These are phyloP conservation scores for Zalerion maritima DNA, from an alignment of 495 filamentous ascomycete species.

Conservation along the genomic window DNA sequence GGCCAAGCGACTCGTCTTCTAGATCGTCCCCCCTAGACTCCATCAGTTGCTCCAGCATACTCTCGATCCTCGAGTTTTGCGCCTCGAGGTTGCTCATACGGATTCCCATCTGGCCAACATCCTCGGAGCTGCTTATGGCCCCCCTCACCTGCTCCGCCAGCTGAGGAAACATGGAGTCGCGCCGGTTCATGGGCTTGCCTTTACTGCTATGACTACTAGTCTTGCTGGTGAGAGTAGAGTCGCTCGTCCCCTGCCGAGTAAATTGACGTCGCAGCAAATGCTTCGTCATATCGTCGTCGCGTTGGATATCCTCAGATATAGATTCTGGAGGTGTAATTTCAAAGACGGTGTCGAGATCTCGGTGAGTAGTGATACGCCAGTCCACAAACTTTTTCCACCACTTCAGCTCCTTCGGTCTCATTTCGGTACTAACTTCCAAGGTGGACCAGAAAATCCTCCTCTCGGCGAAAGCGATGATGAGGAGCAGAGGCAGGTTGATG, in stretches of 20 bases:
- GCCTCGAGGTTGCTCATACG: slow-evolving; percentile 25
- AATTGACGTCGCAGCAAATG: slow-evolving; percentile 34
- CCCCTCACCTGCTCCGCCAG: slow-evolving; percentile 22
- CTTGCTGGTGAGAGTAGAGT: slow-evolving; percentile 5
- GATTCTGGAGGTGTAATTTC: slow-evolving; percentile 48
- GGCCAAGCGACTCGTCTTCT: too few relatives aligned
- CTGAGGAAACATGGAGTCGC: slow-evolving; percentile 29
- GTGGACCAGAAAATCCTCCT: slow-evolving; percentile 31
- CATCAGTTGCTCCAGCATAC: slow-evolving; percentile 17
- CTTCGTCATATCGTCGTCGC: slow-evolving; percentile 36
- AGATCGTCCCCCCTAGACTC: too few relatives aligned
- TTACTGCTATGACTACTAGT: slow-evolving; percentile 1
- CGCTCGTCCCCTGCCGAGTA: slow-evolving; percentile 16
- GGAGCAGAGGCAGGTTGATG: slow-evolving; percentile 50
- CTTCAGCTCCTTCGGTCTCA: slow-evolving; percentile 12
- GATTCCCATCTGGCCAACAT: slow-evolving; percentile 16
- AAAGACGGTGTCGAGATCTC: slow-evolving; percentile 54
- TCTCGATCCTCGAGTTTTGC: slow-evolving; percentile 22
- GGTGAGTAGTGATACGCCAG: slow-evolving; percentile 42
- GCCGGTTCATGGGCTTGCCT: slow-evolving; percentile 17
- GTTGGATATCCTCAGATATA: slow-evolving; percentile 37
- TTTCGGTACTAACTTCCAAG: slow-evolving; percentile 5
- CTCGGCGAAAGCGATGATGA: slow-evolving; percentile 44
- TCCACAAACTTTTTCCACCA: slow-evolving; percentile 33
- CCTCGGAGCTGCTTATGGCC: slow-evolving; percentile 23